phyloP scores from a whole-genome alignment of 306 rosid species.

The Carpinus fangiana region DNA sequence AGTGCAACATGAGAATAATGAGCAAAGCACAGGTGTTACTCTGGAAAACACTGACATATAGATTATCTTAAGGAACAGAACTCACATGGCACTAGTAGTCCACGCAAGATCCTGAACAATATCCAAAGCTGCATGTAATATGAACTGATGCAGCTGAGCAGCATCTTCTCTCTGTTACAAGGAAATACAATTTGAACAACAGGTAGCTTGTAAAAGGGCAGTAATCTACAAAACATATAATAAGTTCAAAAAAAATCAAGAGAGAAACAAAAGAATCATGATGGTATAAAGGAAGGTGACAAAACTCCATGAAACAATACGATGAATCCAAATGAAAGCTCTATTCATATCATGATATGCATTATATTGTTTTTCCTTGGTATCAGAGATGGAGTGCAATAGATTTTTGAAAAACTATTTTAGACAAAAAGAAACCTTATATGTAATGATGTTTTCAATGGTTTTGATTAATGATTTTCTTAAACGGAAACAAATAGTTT shows the following conservation, averaged over 20 bases:
- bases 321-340: neutral
- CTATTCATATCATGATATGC: neutral
- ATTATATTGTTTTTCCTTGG: neutral
- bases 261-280: neutral
- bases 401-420: neutral
- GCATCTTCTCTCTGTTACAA: constrained; percentile 87
- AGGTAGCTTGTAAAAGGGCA: neutral
- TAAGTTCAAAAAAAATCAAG: neutral
- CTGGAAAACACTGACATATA: neutral
- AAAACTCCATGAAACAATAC: neutral
- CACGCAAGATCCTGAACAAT: constrained; percentile 98
- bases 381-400: neutral
- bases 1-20: constrained; percentile 2
- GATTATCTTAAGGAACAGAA: constrained; percentile 9
- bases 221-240: neutral
- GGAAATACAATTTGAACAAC: constrained; percentile 7
- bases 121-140: constrained; percentile 91
- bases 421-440: no score
- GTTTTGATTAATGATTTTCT: no score
- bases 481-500: no score
- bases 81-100: constrained; percentile 98
- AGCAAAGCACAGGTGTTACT: neutral
- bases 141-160: constrained; percentile 95
- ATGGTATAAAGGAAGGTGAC: neutral
- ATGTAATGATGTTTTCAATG: no score